Conservation (phyloP, 2,329 filamentous ascomycete genomes). For the Tolypocladium paradoxum region DNA sequence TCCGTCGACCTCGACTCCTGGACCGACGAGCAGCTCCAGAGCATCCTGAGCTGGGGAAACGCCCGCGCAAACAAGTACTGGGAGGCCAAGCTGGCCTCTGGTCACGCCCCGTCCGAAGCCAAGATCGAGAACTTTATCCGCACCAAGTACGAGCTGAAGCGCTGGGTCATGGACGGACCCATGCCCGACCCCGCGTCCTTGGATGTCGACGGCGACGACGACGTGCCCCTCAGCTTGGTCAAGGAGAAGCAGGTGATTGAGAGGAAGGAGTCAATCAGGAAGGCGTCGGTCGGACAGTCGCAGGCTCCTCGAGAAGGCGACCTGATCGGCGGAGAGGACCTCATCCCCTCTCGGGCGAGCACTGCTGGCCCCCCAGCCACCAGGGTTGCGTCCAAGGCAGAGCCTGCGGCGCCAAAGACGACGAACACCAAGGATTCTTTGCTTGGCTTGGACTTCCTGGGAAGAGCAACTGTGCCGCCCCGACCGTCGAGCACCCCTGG, state of each 20-base stretch:
- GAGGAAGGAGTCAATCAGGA: slow-evolving; percentile 46
- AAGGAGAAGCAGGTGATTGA: slow-evolving; percentile 57
- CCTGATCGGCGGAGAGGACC: slow-evolving; percentile 70
- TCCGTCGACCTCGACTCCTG: slow-evolving; percentile 96
- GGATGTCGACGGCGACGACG: slow-evolving; percentile 76
- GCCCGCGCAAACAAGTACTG: slow-evolving; percentile 96
- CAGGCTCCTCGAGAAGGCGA: slow-evolving; percentile 47
- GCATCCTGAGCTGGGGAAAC: slow-evolving; percentile 92
- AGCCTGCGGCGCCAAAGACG: slow-evolving; percentile 54
- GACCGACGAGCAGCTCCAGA: slow-evolving; percentile 96
- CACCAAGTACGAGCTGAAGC: slow-evolving; percentile 96
- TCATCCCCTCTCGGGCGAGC: slow-evolving; percentile 58
- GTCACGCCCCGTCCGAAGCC: slow-evolving; percentile 86
- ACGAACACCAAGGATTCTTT: slow-evolving; percentile 79
- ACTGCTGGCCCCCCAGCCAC: slow-evolving; percentile 57
- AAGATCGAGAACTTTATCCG: slow-evolving; percentile 99
- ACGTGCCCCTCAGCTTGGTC: slow-evolving; percentile 54
- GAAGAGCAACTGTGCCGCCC: slow-evolving; percentile 59
- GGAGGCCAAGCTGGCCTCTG: slow-evolving; percentile 86
- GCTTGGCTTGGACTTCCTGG: slow-evolving; percentile 86
- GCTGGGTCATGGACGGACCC: slow-evolving; percentile 97
- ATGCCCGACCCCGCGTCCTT: slow-evolving; percentile 88
- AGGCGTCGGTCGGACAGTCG: slow-evolving; percentile 42
- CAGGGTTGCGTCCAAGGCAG: slow-evolving; percentile 48
- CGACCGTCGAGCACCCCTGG: slow-evolving; percentile 74